These are phyloP conservation scores for Ophiorrhiza pumila DNA, from an alignment of 257 asterid genomes.

Conservation along the genomic window DNA sequence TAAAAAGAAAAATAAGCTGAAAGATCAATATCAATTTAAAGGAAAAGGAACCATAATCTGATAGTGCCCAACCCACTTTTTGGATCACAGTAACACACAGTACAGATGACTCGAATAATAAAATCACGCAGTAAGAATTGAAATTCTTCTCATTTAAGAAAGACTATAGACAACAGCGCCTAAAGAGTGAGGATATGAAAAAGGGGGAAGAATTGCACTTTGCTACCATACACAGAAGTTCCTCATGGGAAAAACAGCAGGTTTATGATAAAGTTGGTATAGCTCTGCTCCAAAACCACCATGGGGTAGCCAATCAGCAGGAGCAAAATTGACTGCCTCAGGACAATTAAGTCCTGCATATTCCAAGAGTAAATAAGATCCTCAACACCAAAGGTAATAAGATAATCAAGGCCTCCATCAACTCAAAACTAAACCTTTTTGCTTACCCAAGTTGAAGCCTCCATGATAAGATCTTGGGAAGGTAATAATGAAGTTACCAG, in stretches of 20 bases:
- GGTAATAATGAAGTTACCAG: slow-evolving; percentile 92
- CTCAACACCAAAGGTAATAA: slow-evolving; percentile 1
- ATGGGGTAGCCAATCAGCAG: slow-evolving; percentile 98
- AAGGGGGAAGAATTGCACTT: slow-evolving; percentile 34
- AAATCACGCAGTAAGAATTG: not conserved
- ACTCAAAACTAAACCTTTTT: slow-evolving; percentile 16
- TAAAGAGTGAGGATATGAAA: not conserved
- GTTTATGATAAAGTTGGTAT: slow-evolving; percentile 74
- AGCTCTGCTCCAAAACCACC: slow-evolving; percentile 97
- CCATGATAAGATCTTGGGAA: slow-evolving; percentile 97
- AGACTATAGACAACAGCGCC: not conserved
- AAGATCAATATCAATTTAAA: not conserved
- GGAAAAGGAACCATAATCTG: not conserved
- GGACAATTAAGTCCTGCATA: slow-evolving; percentile 89
- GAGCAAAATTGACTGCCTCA: slow-evolving; percentile 98
- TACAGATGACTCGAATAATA: not conserved
- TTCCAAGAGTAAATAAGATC: slow-evolving; percentile 27
- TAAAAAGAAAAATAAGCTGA: not conserved
- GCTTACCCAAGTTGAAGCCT: slow-evolving; percentile 95
- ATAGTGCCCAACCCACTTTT: not conserved
- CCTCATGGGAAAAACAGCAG: slow-evolving; percentile 96
- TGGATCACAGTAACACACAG: not conserved
- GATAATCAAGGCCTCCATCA: slow-evolving; percentile 4
- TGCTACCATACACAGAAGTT: slow-evolving; percentile 79
- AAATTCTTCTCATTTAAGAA: not conserved